Percentiles rank a stretch among this genome's conserved stretches.
phyloP scores from a whole-genome alignment of 2,329 filamentous ascomycete genomes.

The Penicillium sp. region DNA sequence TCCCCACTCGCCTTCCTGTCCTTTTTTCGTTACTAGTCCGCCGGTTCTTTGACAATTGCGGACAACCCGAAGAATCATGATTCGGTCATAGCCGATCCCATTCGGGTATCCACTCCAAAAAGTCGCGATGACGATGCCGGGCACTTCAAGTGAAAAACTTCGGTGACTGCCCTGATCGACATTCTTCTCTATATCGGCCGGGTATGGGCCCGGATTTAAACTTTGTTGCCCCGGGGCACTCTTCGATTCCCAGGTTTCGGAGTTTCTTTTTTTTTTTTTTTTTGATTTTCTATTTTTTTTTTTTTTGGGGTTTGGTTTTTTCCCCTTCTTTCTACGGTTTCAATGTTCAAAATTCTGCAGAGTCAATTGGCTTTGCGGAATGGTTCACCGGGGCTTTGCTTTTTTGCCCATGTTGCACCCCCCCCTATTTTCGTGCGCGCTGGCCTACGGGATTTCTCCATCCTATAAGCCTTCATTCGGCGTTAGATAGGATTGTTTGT shows the following conservation, averaged over 20 bases:
- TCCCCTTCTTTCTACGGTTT: not conserved
- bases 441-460: not conserved
- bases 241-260: not conserved
- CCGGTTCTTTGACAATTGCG: slow-evolving; percentile 4
- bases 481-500: not conserved
- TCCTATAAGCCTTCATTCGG: not conserved
- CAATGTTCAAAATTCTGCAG: slow-evolving; percentile 7
- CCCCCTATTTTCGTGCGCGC: not conserved
- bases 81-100: slow-evolving; percentile 15
- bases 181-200: slow-evolving; percentile 2
- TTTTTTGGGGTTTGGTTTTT: no score
- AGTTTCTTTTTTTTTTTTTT: not conserved
- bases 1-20: slow-evolving; percentile 2
- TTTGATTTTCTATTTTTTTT: not conserved
- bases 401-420: not conserved
- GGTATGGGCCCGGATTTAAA: slow-evolving; percentile 10
- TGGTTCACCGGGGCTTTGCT: not conserved
- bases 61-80: slow-evolving; percentile 12
- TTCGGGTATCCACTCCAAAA: slow-evolving; percentile 4
- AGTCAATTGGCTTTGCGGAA: slow-evolving; percentile 8
- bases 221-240: slow-evolving; percentile 10
- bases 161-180: slow-evolving; percentile 18
- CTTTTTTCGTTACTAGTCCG: not conserved
- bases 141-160: slow-evolving; percentile 5
- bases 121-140: slow-evolving; percentile 5